phyloP scores from a whole-genome alignment of 1,284 basidiomycete species.

The Marasmius tenuissimus region DNA sequence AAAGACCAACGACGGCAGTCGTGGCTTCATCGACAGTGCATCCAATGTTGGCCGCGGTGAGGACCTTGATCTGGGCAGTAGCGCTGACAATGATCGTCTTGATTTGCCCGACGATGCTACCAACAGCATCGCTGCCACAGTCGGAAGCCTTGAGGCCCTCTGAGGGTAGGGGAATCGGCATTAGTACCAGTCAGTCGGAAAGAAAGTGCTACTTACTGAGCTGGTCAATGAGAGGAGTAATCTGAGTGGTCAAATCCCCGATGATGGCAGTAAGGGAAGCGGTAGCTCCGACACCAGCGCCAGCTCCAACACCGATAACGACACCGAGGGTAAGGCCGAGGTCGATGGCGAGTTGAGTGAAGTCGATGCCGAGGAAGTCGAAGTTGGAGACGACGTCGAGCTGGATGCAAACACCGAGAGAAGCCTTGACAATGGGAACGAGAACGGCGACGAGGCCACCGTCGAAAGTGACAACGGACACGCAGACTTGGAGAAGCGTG shows the following conservation, averaged over 20 bases:
- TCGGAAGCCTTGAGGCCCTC: not conserved
- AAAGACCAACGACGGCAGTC: not conserved
- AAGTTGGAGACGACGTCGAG: not conserved
- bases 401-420: constrained; percentile 1
- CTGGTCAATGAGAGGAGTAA: not conserved
- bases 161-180: not conserved
- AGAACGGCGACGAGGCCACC: not conserved
- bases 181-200: not conserved
- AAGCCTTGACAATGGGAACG: not conserved
- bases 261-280: not conserved
- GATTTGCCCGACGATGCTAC: not conserved
- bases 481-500: not conserved
- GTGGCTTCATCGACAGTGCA: not conserved
- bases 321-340: not conserved
- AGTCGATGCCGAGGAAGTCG: not conserved
- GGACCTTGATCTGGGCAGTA: not conserved
- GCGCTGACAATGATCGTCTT: not conserved
- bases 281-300: not conserved
- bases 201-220: not conserved
- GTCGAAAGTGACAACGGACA: not conserved
- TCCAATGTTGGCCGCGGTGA: not conserved
- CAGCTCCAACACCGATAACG: not conserved
- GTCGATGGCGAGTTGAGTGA: not conserved
- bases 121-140: not conserved
- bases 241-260: not conserved